Evolutionary conservation across 164 flowering plant genomes (phyloP).

Genomic region (Nymphaea thermarum): DNA sequence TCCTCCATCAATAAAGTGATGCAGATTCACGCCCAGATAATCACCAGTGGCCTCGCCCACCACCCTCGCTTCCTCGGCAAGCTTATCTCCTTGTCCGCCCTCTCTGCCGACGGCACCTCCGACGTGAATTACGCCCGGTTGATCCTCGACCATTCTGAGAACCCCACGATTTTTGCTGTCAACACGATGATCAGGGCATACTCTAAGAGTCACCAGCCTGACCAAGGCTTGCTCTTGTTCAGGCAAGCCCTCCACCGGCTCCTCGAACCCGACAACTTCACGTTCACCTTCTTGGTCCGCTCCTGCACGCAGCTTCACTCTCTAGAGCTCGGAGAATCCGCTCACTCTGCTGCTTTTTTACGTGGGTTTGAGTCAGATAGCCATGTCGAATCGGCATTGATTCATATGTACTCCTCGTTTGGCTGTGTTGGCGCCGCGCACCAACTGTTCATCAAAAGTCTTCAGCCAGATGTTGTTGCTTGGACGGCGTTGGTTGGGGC

Average conservation of each 20-base stretch:
- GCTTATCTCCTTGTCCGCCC: constrained; percentile 25
- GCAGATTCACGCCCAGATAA: constrained; percentile 38
- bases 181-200: constrained; percentile 47
- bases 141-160: constrained; percentile 15
- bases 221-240: constrained; percentile 24
- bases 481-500: constrained; percentile 40
- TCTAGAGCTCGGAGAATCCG: constrained; percentile 10
- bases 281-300: constrained; percentile 37
- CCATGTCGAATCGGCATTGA: constrained; percentile 43
- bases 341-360: constrained; percentile 22
- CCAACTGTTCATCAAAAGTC: constrained; percentile 14
- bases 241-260: constrained; percentile 16
- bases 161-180: constrained; percentile 28
- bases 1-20: constrained; percentile 18
- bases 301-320: constrained; percentile 27
- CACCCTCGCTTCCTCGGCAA: constrained; percentile 21
- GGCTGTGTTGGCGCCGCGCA: constrained; percentile 20
- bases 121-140: constrained; percentile 23
- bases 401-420: constrained; percentile 35
- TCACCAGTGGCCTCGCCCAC: constrained; percentile 21
- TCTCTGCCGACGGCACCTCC: constrained; percentile 11
- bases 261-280: constrained; percentile 37
- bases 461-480: constrained; percentile 35
- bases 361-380: constrained; percentile 32
- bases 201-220: constrained; percentile 30